Evolutionary conservation across 495 filamentous ascomycete species (phyloP), one percentile per base, ranked within the genome.

Genomic region (Podospora australis): DNA sequence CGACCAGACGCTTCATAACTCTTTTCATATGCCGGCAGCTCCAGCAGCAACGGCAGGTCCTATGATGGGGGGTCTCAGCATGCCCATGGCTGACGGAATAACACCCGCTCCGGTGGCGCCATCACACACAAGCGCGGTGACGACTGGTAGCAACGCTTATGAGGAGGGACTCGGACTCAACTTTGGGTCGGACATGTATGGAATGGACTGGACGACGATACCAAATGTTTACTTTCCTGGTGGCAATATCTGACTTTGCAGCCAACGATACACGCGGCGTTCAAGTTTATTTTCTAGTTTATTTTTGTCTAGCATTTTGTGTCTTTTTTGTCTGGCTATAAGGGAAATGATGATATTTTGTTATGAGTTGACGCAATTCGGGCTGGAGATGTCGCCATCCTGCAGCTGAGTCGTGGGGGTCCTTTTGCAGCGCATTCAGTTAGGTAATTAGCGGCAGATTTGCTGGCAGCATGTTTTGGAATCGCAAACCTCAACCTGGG

Each of bases 131-230:
- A 58, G 62, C 44, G 55, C 38, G 0, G 49, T 50, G 11, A 63
- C 62, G 8, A 58, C 48, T 1, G 55, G 50, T 14, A 55, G 46
- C 30, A 65, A 65, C 17, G 62, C 62, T 2, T 65, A 63, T 26
- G 57, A 65, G 25, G 62, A 65, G 29, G 25, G 53, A 4, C 25
- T 57, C 3, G 59, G 44, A 6, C 40, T 63, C 44, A 60, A 55
- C 20, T 60, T 65, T 40, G 62, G 57, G 16, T 46, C 53, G 2
- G 57, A 58, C 19, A 16, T 60, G 34, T 52, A 57, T 28, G 57
- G 45, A 3, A 30, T 51, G 21, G 57, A 63, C 13, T 63, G 60
- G 60, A 35, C 52, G 30, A 24, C 48, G 2, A 30, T 58, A 3
- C 42, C 56, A 17, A 43, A 46, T 19, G 56, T 39, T 46, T 59